phyloP scores from a whole-genome alignment of 75 land plant species.

The Pinus albicaulis region DNA sequence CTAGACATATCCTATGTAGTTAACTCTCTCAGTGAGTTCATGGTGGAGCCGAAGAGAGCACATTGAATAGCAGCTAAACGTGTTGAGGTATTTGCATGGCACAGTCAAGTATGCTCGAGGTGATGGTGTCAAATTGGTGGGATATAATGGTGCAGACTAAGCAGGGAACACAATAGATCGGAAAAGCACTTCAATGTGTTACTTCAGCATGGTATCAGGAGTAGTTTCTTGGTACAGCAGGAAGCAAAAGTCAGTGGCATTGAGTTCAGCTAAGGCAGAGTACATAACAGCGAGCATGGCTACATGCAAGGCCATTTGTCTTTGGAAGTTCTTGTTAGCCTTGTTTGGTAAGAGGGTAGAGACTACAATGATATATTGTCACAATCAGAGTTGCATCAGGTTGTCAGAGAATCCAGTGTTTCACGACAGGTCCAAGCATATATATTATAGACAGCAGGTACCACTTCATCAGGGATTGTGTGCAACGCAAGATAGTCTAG shows the following conservation, averaged over 20 bases:
- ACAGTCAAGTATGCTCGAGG: not conserved
- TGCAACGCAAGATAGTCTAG: not conserved
- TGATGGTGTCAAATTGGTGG: not conserved
- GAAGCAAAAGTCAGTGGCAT: slow-evolving; percentile 4
- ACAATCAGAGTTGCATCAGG: not conserved
- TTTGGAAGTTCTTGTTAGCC: not conserved
- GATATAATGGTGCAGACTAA: not conserved
- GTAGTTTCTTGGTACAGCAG: not conserved
- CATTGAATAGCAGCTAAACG: not conserved
- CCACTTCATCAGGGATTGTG: slow-evolving; percentile 6
- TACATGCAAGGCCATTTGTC: not conserved
- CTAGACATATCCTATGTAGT: not conserved
- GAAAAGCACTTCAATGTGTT: not conserved
- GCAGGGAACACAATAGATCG: not conserved
- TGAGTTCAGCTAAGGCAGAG: not conserved
- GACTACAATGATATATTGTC: not conserved
- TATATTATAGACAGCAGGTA: not conserved
- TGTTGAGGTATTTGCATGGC: not conserved
- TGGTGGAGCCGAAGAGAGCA: not conserved
- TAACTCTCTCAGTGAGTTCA: not conserved
- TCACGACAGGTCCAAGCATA: not conserved
- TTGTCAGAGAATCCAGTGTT: slow-evolving; percentile 3
- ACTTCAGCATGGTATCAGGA: not conserved
- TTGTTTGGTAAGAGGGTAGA: not conserved
- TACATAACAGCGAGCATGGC: not conserved